phyloP scores from a whole-genome alignment of 2,329 filamentous ascomycete species.

The Dactylellina haptotyla region DNA sequence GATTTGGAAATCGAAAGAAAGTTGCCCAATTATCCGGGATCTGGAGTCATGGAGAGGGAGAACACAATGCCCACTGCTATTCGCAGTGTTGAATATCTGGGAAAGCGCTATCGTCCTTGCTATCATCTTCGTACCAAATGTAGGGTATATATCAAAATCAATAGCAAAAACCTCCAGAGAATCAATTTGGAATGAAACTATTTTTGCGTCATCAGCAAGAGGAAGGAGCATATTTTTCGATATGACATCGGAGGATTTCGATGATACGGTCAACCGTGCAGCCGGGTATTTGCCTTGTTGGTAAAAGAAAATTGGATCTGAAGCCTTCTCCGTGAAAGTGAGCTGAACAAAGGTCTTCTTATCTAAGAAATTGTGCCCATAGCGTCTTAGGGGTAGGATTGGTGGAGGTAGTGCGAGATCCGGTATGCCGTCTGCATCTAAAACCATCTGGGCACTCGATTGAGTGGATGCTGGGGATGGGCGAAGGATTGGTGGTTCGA shows the following conservation, averaged over 20 bases:
- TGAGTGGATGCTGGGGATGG: slow-evolving; percentile 59
- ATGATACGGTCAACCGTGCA: slow-evolving; percentile 92
- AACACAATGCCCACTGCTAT: slow-evolving; percentile 81
- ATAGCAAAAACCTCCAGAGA: slow-evolving; percentile 91
- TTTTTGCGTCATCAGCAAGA: slow-evolving; percentile 92
- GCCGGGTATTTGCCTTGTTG: slow-evolving; percentile 97
- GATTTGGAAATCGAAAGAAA: slow-evolving; percentile 93
- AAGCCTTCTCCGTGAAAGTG: slow-evolving; percentile 79
- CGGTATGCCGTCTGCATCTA: slow-evolving; percentile 88
- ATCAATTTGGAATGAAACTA: slow-evolving; percentile 95
- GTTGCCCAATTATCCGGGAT: slow-evolving; percentile 88
- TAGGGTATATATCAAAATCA: slow-evolving; percentile 97
- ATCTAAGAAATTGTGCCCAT: slow-evolving; percentile 98
- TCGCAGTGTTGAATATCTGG: slow-evolving; percentile 79
- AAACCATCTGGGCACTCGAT: slow-evolving; percentile 68
- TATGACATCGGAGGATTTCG: slow-evolving; percentile 93
- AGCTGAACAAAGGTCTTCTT: slow-evolving; percentile 97
- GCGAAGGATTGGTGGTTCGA: slow-evolving; percentile 55
- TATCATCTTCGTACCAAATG: slow-evolving; percentile 96
- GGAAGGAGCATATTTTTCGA: slow-evolving; percentile 95
- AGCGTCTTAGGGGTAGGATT: slow-evolving; percentile 91
- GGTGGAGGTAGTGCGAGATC: slow-evolving; percentile 91
- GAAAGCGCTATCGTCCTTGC: slow-evolving; percentile 93
- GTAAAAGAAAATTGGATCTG: slow-evolving; percentile 88
- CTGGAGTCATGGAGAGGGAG: slow-evolving; percentile 92